Conservation (phyloP, 805 yeast species). For the Monosporozyma solicola region DNA sequence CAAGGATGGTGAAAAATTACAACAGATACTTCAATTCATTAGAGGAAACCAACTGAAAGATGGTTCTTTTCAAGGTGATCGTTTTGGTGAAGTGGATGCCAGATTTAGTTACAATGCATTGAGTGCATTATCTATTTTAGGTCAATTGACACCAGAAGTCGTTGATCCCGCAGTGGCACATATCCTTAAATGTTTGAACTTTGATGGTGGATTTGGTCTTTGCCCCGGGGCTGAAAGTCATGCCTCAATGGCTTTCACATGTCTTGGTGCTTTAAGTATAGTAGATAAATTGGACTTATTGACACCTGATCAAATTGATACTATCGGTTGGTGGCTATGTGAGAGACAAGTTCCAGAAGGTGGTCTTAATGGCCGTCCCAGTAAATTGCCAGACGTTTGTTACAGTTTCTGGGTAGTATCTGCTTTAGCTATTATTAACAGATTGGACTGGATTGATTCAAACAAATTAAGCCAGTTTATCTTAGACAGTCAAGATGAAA, state of each 20-base stretch:
- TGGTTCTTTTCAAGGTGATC: conserved; percentile 86
- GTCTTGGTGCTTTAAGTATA: conserved; percentile 73
- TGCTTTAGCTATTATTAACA: conserved; percentile 55
- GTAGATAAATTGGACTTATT: conserved; percentile 45
- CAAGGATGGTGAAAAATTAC: conserved; percentile 20
- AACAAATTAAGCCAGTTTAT: conserved; percentile 58
- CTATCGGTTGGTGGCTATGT: conserved; percentile 76
- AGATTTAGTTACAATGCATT: conserved; percentile 81
- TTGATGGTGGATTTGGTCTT: conserved; percentile 93
- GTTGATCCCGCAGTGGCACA: conserved; percentile 58
- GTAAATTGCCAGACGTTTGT: conserved; percentile 94
- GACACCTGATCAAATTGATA: conserved; percentile 31
- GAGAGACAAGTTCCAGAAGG: conserved; percentile 83
- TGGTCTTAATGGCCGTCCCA: conserved; percentile 94
- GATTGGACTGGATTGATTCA: conserved; percentile 69
- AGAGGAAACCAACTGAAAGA: conserved; percentile 29
- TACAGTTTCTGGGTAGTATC: conserved; percentile 97
- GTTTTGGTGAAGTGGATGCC: conserved; percentile 88
- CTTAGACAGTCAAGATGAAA: conserved; percentile 63
- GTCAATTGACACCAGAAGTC: conserved; percentile 44
- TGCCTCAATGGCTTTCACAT: conserved; percentile 84
- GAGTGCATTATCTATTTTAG: conserved; percentile 63
- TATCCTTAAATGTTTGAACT: conserved; percentile 66
- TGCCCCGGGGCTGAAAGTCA: conserved; percentile 94
- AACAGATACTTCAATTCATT: conserved; percentile 33